Evolutionary conservation across 2,329 filamentous ascomycete species (phyloP), one percentile per base, ranked within the genome.

Genomic region (Epichloe aotearoae): DNA sequence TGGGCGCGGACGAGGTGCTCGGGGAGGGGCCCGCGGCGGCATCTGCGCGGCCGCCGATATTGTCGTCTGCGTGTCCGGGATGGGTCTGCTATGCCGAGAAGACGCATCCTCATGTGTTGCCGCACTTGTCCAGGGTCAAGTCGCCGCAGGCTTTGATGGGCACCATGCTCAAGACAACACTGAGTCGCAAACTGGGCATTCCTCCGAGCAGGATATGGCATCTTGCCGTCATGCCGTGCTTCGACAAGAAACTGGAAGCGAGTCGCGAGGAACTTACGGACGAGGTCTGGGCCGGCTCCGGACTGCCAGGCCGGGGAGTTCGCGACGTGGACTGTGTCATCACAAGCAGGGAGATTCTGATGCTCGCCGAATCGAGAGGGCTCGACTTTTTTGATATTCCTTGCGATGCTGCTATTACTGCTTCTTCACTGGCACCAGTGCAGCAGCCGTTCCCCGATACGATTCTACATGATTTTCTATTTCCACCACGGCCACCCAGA

Each of bases 11-110:
- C 38, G 87, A 93, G 64, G 82, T 86, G 8, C 69, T 80, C 19
- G 66, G 57, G 11, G 42, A 55, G 56, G 39, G 8, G 12, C 64
- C 4, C 56, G 50, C 33, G 26, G 52, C 19, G 4, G 37, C 49
- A 7, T 46, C 54, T 8, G 61, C 61, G 17, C 46, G 58, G 44
- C 72, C 72, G 0, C 86, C 88, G 0, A 81, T 91, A 33, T 75
- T 98, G 42, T 88, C 90, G 8, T 90, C 90, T 3, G 88, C 88
- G 19, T 98, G 93, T 65, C 93, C 93, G 1, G 93, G 93, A 7
- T 98, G 94, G 90, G 91, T 98, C 51, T 98, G 93, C 69, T 98
- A 98, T 62, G 91, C 91, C 26, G 93, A 98, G 66, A 97, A 98
- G 71, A 97, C 91, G 50, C 93, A 98, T 62, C 89, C 93, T 2